A percentile compares a stretch with the other conserved stretches of the same genome.
Evolutionary conservation across 208 protist genomes (phyloP).

Genomic region (Crithidia expoeki): DNA sequence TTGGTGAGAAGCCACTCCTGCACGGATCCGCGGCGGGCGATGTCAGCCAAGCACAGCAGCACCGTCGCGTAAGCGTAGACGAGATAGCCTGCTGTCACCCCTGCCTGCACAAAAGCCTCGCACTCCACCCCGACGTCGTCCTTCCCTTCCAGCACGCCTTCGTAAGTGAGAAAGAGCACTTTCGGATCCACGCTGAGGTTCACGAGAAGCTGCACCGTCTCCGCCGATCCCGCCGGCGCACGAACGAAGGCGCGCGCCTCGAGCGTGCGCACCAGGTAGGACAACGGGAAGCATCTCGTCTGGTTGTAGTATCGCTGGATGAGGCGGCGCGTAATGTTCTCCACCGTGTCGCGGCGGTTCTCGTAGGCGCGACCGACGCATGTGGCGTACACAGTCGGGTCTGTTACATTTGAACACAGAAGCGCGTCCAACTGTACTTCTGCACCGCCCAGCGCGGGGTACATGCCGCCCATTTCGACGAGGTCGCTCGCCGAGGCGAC

Average conservation of each 20-base stretch:
- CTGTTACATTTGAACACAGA: slow-evolving; percentile 52
- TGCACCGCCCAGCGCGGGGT: slow-evolving; percentile 73
- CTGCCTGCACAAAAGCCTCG: slow-evolving; percentile 26
- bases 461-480: slow-evolving; percentile 78
- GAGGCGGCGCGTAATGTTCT: slow-evolving; percentile 65
- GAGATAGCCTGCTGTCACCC: slow-evolving; percentile 45
- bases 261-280: slow-evolving; percentile 66
- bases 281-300: slow-evolving; percentile 65
- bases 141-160: slow-evolving; percentile 55
- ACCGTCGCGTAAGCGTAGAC: slow-evolving; percentile 68
- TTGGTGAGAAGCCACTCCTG: slow-evolving; percentile 37
- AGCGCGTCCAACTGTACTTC: slow-evolving; percentile 89
- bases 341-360: slow-evolving; percentile 41
- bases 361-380: slow-evolving; percentile 69
- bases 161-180: slow-evolving; percentile 73
- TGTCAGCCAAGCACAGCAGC: slow-evolving; percentile 50
- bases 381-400: slow-evolving; percentile 60
- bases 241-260: slow-evolving; percentile 56
- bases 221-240: slow-evolving; percentile 46
- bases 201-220: slow-evolving; percentile 68
- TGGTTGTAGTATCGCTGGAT: slow-evolving; percentile 55
- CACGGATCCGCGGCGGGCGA: slow-evolving; percentile 39
- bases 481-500: slow-evolving; percentile 62
- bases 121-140: slow-evolving; percentile 46
- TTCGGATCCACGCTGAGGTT: slow-evolving; percentile 65